Evolutionary conservation across 1,284 basidiomycete genomes (phyloP), one percentile per base, ranked within the genome.

Genomic region (Ceratobasidium sp.): DNA sequence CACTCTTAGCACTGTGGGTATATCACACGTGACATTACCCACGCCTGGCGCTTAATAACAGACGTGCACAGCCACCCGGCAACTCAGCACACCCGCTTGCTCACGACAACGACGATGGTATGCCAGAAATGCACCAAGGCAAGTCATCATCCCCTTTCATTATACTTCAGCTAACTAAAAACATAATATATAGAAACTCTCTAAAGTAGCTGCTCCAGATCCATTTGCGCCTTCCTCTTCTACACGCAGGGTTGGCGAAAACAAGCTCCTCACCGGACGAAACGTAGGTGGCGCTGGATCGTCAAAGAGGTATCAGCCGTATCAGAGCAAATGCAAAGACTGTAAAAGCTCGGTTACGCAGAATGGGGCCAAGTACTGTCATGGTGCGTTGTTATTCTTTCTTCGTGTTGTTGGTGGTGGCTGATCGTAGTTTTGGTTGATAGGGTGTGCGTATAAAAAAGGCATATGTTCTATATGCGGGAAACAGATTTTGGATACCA

Each of bases 381-480:
- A 80, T 64, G 74, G 79, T 79, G 65, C 71, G 78, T 45, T 34
- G 2, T 34, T 21, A 32, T 21, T 23, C 30, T 21, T 21, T 26
- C 32, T 30, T 34, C 8, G 12, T 32, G 60, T 46, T 21, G 50
- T 12, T 45, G 43, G 32, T 53, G 3, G 57, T 50, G 23, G 32
- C 59, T 62, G 30, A 55, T 30, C 28, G 45, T 9, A 4, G 8
- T 6, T 36, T 9, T 10, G 4, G 6, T 50, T 18, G 3, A 14
- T 67, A 78, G 78, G 77, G 1, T 80, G 79, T 60, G 79, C 79
- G 26, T 80, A 78, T 74, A 80, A 79, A 74, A 77, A 76, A 26
- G 79, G 79, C 0, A 48, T 76, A 26, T 79, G 78, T 59, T 67
- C 74, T 0, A 77, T 78, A 64, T 80, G 77, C 57, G 78, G 77